phyloP scores from a whole-genome alignment of 2,329 filamentous ascomycete species.

The Aspergillus tubingensis region DNA sequence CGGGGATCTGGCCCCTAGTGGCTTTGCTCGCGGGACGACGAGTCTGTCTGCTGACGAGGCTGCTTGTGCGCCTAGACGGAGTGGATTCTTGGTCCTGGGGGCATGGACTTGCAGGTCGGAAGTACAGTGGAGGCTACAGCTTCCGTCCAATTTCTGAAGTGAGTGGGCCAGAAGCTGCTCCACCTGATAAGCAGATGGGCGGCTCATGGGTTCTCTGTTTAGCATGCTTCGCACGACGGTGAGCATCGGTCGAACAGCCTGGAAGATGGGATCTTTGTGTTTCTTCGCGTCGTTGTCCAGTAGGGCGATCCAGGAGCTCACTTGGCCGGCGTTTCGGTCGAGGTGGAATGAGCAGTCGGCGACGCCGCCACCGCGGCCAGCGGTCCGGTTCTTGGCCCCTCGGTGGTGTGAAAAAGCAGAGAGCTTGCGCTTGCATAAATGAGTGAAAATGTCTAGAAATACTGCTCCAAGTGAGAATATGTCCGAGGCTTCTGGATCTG shows the following conservation, averaged over 20 bases:
- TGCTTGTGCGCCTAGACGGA: background rate
- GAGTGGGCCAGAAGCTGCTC: slow-evolving; percentile 22
- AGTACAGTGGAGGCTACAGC: slow-evolving; percentile 17
- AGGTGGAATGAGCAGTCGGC: slow-evolving; percentile 61
- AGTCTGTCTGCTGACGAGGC: background rate
- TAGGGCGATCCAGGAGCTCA: slow-evolving; percentile 58
- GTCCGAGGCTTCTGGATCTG: slow-evolving; percentile 48
- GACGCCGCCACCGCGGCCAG: slow-evolving; percentile 50
- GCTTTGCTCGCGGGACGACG: slow-evolving; percentile 10
- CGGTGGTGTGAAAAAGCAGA: slow-evolving; percentile 59
- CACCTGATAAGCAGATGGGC: slow-evolving; percentile 37
- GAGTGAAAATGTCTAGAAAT: slow-evolving; percentile 61
- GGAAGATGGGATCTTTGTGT: slow-evolving; percentile 41
- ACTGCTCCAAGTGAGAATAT: slow-evolving; percentile 62
- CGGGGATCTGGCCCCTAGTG: slow-evolving; percentile 4
- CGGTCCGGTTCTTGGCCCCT: slow-evolving; percentile 52
- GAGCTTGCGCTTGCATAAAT: slow-evolving; percentile 59
- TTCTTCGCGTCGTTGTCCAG: slow-evolving; percentile 53
- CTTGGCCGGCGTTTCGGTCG: slow-evolving; percentile 52
- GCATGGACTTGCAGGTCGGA: slow-evolving; percentile 15
- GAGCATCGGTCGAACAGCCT: slow-evolving; percentile 42
- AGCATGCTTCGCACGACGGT: slow-evolving; percentile 42
- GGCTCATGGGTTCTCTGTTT: slow-evolving; percentile 32
- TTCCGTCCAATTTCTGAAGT: slow-evolving; percentile 14
- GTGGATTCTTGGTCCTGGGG: slow-evolving; percentile 1